Evolutionary conservation across 2,329 filamentous ascomycete species (phyloP), one percentile per base, ranked within the genome.

Genomic region (Clonostachys sp.): DNA sequence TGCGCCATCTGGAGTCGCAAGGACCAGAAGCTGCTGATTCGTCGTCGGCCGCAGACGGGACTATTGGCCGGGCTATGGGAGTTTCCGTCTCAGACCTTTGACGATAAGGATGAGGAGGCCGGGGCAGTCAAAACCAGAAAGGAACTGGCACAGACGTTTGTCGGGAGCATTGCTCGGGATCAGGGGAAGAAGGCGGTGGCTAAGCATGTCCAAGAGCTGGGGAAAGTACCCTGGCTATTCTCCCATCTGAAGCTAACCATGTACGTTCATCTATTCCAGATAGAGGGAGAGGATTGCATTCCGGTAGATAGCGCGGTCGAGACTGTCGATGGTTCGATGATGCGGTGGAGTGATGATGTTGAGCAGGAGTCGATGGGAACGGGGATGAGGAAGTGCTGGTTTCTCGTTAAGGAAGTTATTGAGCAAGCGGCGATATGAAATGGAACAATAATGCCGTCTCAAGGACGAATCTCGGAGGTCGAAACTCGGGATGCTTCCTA

Each of bases 341-440:
- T 30, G 50, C 65, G 66, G 2, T 63, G 65, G 20, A 59, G 59
- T 2, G 55, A 60, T 4, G 63, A 66, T 8, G 63, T 78, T 1
- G 75, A 79, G 3, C 56, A 54, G 2, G 74, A 77, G 55, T 77
- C 75, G 0, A 81, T 81, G 77, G 77, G 78, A 0, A 80, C 77
- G 0, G 78, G 78, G 0, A 81, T 81, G 77, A 67, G 73, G 36
- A 80, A 78, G 54, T 81, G 78, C 56, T 81, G 77, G 77, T 39
- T 39, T 39, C 36, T 39, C 14, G 36, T 39, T 18, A 39, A 39
- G 36, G 36, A 39, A 18, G 36, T 18, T 39, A 30, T 30, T 30
- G 24, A 30, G 24, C 24, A 30, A 30, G 24, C 24, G 24, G 24
- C 24, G 24, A 30, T 30, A 30, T 30, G 24, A 30, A 30, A 30